Percentiles rank a stretch among this genome's conserved stretches.
Conservation (phyloP, 495 filamentous ascomycete species). For the Delitschia confertaspora region DNA sequence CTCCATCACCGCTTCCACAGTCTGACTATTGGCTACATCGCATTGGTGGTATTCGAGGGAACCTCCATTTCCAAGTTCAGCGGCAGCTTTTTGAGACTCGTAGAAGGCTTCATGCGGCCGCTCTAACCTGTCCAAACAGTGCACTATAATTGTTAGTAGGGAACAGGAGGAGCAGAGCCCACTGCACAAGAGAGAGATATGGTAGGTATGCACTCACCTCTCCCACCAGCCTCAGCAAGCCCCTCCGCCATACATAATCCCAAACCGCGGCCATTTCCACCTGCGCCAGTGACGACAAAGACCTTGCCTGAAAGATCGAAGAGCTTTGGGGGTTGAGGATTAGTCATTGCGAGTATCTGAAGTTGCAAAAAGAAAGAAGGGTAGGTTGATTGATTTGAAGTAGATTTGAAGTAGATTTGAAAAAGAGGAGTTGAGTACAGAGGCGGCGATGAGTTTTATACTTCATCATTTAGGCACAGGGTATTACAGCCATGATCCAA, state of each 20-base stretch:
- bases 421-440: too few relatives aligned
- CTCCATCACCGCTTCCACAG: conserved; percentile 46
- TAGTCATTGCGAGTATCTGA: too few relatives aligned
- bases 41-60: conserved; percentile 52
- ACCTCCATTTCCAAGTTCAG: conserved; percentile 43
- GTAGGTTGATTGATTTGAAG: too few relatives aligned
- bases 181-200: background rate
- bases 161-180: background rate
- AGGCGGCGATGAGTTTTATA: too few relatives aligned
- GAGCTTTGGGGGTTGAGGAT: too few relatives aligned
- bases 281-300: conserved; percentile 24
- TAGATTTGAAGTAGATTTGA: too few relatives aligned
- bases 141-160: conserved; percentile 38
- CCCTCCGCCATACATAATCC: conserved; percentile 61
- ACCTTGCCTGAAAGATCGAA: conserved; percentile 19
- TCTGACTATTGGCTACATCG: conserved; percentile 52
- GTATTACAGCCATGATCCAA: too few relatives aligned
- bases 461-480: too few relatives aligned
- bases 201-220: conserved; percentile 41
- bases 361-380: too few relatives aligned
- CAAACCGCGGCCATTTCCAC: conserved; percentile 33
- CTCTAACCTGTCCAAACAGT: conserved; percentile 52
- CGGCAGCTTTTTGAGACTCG: conserved; percentile 42
- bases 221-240: conserved; percentile 59
- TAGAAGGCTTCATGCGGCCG: conserved; percentile 45